Evolutionary conservation across 75 land plant genomes (phyloP), one percentile per base, ranked within the genome.

Genomic region (Isoetes taiwanensis): DNA sequence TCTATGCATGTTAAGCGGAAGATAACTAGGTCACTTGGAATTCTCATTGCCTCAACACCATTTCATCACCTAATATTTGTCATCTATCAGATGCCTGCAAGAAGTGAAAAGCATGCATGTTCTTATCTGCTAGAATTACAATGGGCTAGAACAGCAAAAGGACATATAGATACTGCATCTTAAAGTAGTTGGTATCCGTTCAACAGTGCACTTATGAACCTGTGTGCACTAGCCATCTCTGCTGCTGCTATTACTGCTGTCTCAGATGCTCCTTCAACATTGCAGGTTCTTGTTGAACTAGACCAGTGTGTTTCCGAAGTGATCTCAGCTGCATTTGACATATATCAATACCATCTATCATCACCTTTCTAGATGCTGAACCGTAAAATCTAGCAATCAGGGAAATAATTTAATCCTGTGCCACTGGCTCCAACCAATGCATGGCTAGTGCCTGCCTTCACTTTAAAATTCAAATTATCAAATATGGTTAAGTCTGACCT

Each of bases 281-380:
- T 24, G 65, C 48, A 17, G 69, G 69, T 35, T 66, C 69, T 41
- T 66, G 66, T 9, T 52, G 43, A 20, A 66, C 69, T 3, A 66
- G 38, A 9, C 34, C 66, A 1, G 59, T 66, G 10, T 42, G 66
- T 28, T 30, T 29, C 12, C 69, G 30, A 27, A 66, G 4, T 19
- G 34, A 43, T 37, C 34, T 33, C 24, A 66, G 35, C 35, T 59
- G 42, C 34, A 66, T 23, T 28, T n/a, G n/a, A 4, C 33, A 28
- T 28, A 66, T 2, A 16, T 66, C 66, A 24, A 27, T 30, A 9
- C 65, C 65, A 55, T 63, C 65, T 25, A 63, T 63, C 24, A 28
- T 27, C 4, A 63, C 62, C 32, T 21, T 30, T 8, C 65, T 61
- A 32, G 32, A 23, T n/a, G 19, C n/a, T 2, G 65, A 61, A 23